Base-by-base conservation (phyloP, 768 basidiomycete species). In the Calocybe cyanea region DNA sequence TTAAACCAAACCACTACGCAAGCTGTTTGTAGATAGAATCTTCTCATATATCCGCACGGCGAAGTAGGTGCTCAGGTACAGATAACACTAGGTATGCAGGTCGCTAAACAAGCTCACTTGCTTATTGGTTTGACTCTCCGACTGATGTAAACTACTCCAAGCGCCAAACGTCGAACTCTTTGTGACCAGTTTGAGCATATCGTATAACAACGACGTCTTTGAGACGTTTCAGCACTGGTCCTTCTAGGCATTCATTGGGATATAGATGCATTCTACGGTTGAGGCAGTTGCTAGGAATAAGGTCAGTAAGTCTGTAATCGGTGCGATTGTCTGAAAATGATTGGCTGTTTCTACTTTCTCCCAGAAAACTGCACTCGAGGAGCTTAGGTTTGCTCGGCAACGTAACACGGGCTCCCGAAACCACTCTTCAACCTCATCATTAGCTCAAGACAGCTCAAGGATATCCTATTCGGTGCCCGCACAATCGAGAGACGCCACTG, bases 401-500 rank as follows among this genome's bases (percentile, higher is more conserved):
- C 58, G 57, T 14, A 59, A 63, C 45, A 53, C 64, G 57, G 60
- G 58, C 56, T 57, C 61, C 41, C 39, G 60, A 41, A 53, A 51
- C 38, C 41, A 52, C 34, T 40, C 64, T 11, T 48, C 62, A 43
- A 58, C 67, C 23, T 60, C 65, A 21, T 55, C 65, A 18, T 53
- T 53, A 40, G 41, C 56, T 24, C 51, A 54, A 28, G 55, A 55
- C 28, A 41, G 57, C 36, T 50, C 53, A 45, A 54, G 47, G 51
- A 40, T 55, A 39, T 38, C 59, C 36, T 70, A 63, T 50, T 52
- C 57, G 41, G 53, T 59, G 48, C 80, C 74, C 48, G 83, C 76
- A 30, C 87, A 90, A 69, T 86, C 85, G 49, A 78, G 87, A 56
- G 87, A 90, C 70, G 85, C 77, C 35, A 85, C 83, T n/a, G 64